Conservation (phyloP, 768 basidiomycete genomes). For the Auricularia sp. region DNA sequence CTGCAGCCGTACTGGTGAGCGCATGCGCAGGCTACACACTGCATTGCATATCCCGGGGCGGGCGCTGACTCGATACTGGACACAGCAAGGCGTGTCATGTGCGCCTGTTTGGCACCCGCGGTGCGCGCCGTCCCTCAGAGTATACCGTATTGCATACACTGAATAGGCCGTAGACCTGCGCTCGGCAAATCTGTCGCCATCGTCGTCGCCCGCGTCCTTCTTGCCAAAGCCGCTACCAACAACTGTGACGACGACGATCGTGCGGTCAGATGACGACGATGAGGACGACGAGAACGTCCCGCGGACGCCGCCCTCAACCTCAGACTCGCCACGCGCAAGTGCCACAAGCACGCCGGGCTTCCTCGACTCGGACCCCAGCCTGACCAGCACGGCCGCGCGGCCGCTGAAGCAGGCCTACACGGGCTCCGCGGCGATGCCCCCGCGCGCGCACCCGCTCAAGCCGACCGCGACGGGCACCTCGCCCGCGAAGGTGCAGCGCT, state of each 20-base stretch:
- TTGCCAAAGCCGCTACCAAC: no score
- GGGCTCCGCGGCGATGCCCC: not conserved
- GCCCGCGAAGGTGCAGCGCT: not conserved
- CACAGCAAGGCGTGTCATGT: conserved; percentile 73
- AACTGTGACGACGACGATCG: no score
- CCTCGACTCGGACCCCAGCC: no score
- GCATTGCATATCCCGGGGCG: not conserved
- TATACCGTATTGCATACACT: no score
- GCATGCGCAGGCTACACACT: not conserved
- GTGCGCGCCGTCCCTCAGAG: conserved; percentile 11
- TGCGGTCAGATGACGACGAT: no score
- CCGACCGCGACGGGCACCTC: conserved; percentile 46
- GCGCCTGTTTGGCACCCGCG: conserved; percentile 60
- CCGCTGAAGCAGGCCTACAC: not conserved
- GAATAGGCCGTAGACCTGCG: conserved; percentile 11
- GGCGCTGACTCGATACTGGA: conserved; percentile 2
- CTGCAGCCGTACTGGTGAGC: conserved; percentile 36
- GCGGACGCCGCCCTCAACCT: no score
- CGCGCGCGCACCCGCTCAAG: conserved; percentile 15
- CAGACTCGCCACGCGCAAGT: no score
- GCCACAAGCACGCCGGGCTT: no score
- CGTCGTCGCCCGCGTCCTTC: conserved; percentile 3
- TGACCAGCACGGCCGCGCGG: no score
- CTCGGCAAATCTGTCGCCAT: conserved; percentile 13
- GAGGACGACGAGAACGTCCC: no score